These are phyloP conservation scores for Ustulina deusta DNA, from an alignment of 2,329 filamentous ascomycete genomes.

Conservation along the genomic window DNA sequence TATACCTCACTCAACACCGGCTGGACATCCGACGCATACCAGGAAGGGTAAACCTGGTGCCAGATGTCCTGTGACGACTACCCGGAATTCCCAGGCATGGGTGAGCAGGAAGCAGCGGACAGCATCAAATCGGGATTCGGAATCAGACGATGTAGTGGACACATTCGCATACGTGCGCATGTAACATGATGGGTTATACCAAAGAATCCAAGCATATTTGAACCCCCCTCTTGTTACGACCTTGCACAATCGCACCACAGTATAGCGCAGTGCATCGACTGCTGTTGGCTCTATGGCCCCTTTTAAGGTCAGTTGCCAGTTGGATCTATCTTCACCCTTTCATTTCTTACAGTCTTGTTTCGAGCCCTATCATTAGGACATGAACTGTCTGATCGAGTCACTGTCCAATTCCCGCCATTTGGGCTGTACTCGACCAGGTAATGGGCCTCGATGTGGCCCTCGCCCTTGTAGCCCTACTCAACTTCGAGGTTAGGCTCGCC, in stretches of 20 bases:
- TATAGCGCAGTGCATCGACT: background rate
- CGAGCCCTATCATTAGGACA: background rate
- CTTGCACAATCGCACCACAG: background rate
- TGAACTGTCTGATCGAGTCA: conserved; percentile 6
- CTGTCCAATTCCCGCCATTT: conserved; percentile 46
- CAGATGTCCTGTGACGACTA: too few species aligned
- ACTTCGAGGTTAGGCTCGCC: conserved; percentile 57
- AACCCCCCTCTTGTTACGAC: background rate
- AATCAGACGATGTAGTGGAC: too few species aligned
- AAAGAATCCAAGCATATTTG: background rate
- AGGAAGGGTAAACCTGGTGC: too few species aligned
- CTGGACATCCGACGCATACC: too few species aligned
- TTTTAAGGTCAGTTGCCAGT: background rate
- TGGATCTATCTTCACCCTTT: conserved; percentile 25
- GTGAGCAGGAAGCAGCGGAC: too few species aligned
- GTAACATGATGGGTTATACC: background rate
- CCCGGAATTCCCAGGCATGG: too few species aligned
- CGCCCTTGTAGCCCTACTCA: conserved; percentile 36
- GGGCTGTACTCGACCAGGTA: conserved; percentile 50
- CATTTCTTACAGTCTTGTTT: background rate
- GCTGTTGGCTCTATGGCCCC: background rate
- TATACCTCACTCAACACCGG: too few species aligned
- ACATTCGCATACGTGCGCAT: too few species aligned
- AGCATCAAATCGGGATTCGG: too few species aligned
- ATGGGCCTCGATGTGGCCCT: conserved; percentile 26